Evolutionary conservation across 169 alveolate genomes (phyloP).

Genomic region (Cardiosporidium cionae): DNA sequence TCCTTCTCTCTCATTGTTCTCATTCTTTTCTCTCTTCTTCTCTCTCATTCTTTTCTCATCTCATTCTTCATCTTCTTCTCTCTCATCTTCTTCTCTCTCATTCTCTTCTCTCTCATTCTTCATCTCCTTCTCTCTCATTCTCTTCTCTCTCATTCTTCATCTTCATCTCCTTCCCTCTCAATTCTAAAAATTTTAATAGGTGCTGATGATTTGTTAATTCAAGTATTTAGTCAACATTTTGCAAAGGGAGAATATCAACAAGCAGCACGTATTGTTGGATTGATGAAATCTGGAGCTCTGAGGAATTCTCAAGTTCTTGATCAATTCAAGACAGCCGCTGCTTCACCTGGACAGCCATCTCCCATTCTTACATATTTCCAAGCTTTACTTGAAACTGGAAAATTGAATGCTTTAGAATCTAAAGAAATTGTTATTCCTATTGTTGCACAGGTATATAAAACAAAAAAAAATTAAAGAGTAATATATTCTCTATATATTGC

Average conservation of each 20-base stretch:
- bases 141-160: neutral
- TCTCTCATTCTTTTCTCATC: neutral
- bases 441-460: conserved; percentile 81
- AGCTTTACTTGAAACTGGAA: conserved; percentile 86
- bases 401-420: conserved; percentile 89
- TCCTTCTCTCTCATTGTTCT: neutral
- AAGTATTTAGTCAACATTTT: conserved; percentile 41
- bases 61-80: neutral
- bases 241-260: conserved; percentile 61
- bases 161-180: neutral
- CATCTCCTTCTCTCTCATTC: neutral
- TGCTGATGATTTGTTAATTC: conserved; percentile 25
- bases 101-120: neutral
- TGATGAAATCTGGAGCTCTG: conserved; percentile 84
- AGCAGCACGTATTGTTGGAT: conserved; percentile 92
- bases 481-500: too few relatives aligned
- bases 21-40: neutral
- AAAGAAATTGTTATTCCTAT: conserved; percentile 92
- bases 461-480: too few relatives aligned
- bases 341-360: conserved; percentile 77
- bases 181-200: too few relatives aligned
- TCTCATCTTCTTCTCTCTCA: neutral
- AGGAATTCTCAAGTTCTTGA: conserved; percentile 88
- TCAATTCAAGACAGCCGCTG: conserved; percentile 79
- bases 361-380: conserved; percentile 93